phyloP scores from a whole-genome alignment of 2,329 filamentous ascomycete species.

The Microdochium trichocladiopsis region DNA sequence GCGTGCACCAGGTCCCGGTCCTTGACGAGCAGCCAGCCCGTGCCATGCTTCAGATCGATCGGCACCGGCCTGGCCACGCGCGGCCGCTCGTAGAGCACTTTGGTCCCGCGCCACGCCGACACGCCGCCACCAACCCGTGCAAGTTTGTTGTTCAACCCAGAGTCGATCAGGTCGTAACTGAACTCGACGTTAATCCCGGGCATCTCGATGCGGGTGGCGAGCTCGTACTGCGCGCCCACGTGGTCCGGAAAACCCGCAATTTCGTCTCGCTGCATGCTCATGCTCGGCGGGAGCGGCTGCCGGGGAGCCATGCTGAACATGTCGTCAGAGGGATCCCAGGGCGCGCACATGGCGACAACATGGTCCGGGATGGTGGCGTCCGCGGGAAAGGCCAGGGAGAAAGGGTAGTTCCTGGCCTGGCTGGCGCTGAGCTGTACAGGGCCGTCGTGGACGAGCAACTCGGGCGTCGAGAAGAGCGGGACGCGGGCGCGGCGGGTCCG shows the following conservation, averaged over 20 bases:
- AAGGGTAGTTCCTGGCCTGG: not conserved
- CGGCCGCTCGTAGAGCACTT: not conserved
- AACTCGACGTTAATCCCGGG: not conserved
- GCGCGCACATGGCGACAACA: too few species aligned
- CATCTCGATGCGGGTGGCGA: not conserved
- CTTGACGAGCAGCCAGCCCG: not conserved
- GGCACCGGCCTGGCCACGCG: not conserved
- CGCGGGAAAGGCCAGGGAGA: not conserved
- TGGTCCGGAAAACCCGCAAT: not conserved
- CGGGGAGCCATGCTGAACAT: not conserved
- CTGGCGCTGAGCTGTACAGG: not conserved
- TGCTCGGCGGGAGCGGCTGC: not conserved
- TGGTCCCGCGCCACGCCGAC: not conserved
- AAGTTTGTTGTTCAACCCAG: too few species aligned
- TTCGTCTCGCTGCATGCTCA: not conserved
- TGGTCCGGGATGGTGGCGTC: too few species aligned
- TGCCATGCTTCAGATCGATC: not conserved
- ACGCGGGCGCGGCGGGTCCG: not conserved
- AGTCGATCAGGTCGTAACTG: not conserved
- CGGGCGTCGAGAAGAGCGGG: not conserved
- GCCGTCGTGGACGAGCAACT: not conserved
- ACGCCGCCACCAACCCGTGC: not conserved
- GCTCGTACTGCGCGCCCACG: not conserved
- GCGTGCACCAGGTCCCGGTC: not conserved
- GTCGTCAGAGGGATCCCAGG: not conserved